Percentiles rank a stretch among this genome's conserved stretches.
phyloP scores from a whole-genome alignment of 2,329 filamentous ascomycete genomes.

The Geosmithia morbida region DNA sequence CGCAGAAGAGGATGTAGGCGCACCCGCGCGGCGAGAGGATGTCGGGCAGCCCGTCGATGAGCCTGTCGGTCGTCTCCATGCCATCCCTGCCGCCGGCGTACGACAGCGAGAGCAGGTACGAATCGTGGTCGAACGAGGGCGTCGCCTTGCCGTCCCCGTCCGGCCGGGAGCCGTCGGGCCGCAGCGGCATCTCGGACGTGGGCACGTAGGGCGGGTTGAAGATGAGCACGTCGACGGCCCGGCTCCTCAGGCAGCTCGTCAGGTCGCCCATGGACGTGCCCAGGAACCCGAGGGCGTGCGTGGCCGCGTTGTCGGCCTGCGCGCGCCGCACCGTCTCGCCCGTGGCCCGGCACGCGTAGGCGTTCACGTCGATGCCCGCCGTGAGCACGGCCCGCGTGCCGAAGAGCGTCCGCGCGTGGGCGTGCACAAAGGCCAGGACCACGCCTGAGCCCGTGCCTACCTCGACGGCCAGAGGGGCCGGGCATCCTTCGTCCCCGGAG shows the following conservation, averaged over 20 bases:
- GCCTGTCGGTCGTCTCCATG: conserved; percentile 81
- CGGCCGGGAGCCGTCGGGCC: conserved; percentile 17
- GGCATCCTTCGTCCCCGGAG: too few relatives aligned
- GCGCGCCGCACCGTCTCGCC: conserved; percentile 48
- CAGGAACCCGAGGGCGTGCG: conserved; percentile 37
- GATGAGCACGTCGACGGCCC: conserved; percentile 63
- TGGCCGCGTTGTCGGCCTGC: conserved; percentile 13
- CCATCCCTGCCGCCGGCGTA: conserved; percentile 84
- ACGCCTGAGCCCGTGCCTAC: conserved; percentile 86
- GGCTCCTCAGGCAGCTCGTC: conserved; percentile 39
- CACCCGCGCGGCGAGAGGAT: conserved; percentile 56
- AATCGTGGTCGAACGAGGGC: conserved; percentile 60
- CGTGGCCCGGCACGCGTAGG: conserved; percentile 68
- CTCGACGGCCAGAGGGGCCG: conserved; percentile 58
- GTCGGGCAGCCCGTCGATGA: conserved; percentile 54
- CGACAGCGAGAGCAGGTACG: conserved; percentile 67
- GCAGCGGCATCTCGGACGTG: conserved; percentile 55
- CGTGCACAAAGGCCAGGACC: conserved; percentile 76
- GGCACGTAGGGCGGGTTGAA: conserved; percentile 98
- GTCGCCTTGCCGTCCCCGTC: conserved; percentile 9
- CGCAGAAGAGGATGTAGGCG: conserved; percentile 80
- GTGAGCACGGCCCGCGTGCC: conserved; percentile 56
- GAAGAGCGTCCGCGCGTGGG: conserved; percentile 60
- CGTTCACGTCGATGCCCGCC: conserved; percentile 72
- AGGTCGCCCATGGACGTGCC: conserved; percentile 61